Evolutionary conservation across 2,329 filamentous ascomycete genomes (phyloP), one percentile per base, ranked within the genome.

Genomic region (Chrysoporthe cubensis): DNA sequence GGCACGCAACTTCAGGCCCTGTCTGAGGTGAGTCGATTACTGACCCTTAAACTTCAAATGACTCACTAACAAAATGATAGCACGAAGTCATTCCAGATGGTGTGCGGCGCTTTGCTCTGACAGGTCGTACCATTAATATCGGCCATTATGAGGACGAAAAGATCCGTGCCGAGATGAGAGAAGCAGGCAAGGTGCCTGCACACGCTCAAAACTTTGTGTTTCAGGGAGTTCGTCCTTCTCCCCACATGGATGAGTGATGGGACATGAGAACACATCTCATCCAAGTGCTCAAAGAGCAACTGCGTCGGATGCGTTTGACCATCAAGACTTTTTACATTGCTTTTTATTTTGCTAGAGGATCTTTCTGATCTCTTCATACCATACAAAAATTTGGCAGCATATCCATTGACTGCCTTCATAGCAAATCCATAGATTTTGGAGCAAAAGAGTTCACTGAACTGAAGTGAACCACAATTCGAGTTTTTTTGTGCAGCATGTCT

Each of bases 1-100:
- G 68, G 67, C 18, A 78, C 78, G 0, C 77, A 79, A 0, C 85
- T 91, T 14, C 90, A 91, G 71, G 79, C 82, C 71, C 80, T 83
- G 26, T 88, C 88, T 65, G 87, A 90, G 71, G 84, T 83, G 71
- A 48, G 16, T 42, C n/a, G 5, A 34, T 32, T 26, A 2, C 14
- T 32, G 26, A 4, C 3, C 3, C 3, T 37, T 14, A 8, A 52
- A 18, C 60, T 26, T 3, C 1, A 21, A 32, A 40, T 1, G 32
- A 32, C 2, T 34, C 62, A 43, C 72, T 79, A 64, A 78, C 65
- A 43, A 18, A 26, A 7, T n/a, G n/a, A 14, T 18, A 70, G 68
- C 68, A 70, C 3, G 58, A 64, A 4, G 66, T 70, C 4, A 54
- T 18, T 2, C 66, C 62, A 0, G 21, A 6, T 4, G 68, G 59